Evolutionary conservation across 2,329 filamentous ascomycete genomes (phyloP).

Genomic region (Sclerotinia trifoliorum): DNA sequence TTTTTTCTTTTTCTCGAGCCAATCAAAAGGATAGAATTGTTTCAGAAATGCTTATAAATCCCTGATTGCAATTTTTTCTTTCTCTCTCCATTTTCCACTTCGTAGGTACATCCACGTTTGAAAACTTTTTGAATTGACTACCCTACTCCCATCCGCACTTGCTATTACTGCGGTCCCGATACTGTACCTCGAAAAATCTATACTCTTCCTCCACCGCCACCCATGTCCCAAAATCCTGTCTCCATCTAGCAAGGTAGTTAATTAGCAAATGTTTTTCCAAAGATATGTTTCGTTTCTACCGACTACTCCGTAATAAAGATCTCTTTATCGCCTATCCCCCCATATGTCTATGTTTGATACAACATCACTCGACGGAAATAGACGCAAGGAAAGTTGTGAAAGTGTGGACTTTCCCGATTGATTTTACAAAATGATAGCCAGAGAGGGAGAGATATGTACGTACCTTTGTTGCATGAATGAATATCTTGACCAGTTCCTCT

Average conservation of each 20-base stretch:
- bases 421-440: neutral
- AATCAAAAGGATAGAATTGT: slow-evolving; percentile 12
- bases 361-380: neutral
- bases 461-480: slow-evolving; percentile 83
- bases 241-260: slow-evolving; percentile 56
- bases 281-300: neutral
- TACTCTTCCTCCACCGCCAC: slow-evolving; percentile 33
- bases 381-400: neutral
- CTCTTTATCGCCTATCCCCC: neutral
- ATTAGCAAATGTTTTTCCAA: slow-evolving; percentile 14
- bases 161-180: neutral
- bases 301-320: too few species aligned
- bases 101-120: neutral
- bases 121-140: neutral
- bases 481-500: slow-evolving; percentile 80
- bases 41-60: slow-evolving; percentile 13
- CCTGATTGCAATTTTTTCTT: slow-evolving; percentile 13
- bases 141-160: neutral
- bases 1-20: neutral
- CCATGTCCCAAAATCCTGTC: slow-evolving; percentile 74
- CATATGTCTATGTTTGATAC: neutral
- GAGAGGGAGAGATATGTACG: slow-evolving; percentile 35
- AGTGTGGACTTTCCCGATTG: neutral
- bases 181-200: neutral
- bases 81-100: neutral